phyloP scores from a whole-genome alignment of 805 yeast species.

The Candida incommunis region DNA sequence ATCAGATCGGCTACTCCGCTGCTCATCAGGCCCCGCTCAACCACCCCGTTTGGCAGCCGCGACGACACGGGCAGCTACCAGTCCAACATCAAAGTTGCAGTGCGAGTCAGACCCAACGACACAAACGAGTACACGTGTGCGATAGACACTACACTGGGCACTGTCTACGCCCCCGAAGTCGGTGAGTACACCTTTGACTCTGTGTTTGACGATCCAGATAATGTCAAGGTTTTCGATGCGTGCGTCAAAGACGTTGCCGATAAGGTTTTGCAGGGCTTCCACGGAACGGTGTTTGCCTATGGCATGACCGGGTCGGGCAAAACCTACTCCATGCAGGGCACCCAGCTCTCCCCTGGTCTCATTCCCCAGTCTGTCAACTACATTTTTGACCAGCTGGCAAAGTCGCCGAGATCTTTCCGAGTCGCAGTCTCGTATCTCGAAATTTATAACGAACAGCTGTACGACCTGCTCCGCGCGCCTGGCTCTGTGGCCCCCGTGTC shows the following conservation, averaged over 20 bases:
- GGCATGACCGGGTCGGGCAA: constrained; percentile 95
- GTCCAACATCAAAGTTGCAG: constrained; percentile 63
- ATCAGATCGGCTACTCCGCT: constrained; percentile 15
- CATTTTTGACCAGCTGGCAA: constrained; percentile 30
- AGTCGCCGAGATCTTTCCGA: constrained; percentile 23
- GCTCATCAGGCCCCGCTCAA: constrained; percentile 8
- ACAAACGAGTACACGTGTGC: constrained; percentile 24
- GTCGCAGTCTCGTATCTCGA: constrained; percentile 65
- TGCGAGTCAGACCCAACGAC: constrained; percentile 55
- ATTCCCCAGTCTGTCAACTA: constrained; percentile 53
- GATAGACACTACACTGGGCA: constrained; percentile 25
- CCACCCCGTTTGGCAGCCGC: constrained; percentile 9
- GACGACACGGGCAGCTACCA: constrained; percentile 26
- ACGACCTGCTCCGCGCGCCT: constrained; percentile 39
- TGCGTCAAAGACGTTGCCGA: constrained; percentile 39
- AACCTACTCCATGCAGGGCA: constrained; percentile 77
- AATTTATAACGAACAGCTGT: constrained; percentile 77
- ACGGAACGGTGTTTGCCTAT: constrained; percentile 84
- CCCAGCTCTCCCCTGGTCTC: constrained; percentile 47
- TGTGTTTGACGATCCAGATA: constrained; percentile 50
- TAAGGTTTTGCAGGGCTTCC: constrained; percentile 57
- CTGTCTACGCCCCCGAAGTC: constrained; percentile 36
- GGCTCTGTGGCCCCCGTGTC: constrained; percentile 11
- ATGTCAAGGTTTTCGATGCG: constrained; percentile 44
- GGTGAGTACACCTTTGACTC: constrained; percentile 66